Evolutionary conservation across 352 stramenopile genomes (phyloP).

Genomic region (Phytophthora hybrid): DNA sequence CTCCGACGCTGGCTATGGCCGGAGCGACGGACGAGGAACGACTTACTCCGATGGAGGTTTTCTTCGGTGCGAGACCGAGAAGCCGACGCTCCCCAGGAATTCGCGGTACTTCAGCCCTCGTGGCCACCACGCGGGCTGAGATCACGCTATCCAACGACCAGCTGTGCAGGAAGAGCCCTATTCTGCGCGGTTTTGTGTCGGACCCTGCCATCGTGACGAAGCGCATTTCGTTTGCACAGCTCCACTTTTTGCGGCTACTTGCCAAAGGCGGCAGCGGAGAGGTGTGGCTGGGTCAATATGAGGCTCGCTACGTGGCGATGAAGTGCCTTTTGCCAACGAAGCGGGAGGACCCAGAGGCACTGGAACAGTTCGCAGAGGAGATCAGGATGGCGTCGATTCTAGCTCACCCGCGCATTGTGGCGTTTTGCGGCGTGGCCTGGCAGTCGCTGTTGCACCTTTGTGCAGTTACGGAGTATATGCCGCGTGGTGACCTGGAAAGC

Average conservation of each 20-base stretch:
- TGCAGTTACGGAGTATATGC: constrained; percentile 84
- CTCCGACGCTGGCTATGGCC: constrained; percentile 25
- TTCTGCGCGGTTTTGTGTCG: constrained; percentile 68
- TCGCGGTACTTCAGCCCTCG: constrained; percentile 36
- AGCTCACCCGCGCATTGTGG: constrained; percentile 83
- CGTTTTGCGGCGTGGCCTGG: constrained; percentile 84
- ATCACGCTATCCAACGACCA: constrained; percentile 75
- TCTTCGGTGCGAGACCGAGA: constrained; percentile 50
- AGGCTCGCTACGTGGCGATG: constrained; percentile 78
- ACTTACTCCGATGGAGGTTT: constrained; percentile 63
- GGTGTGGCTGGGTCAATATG: constrained; percentile 85
- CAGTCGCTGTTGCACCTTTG: constrained; percentile 79
- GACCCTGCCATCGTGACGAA: constrained; percentile 79
- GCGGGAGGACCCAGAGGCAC: constrained; percentile 58
- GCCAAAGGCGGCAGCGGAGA: constrained; percentile 84
- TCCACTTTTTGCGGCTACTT: constrained; percentile 76
- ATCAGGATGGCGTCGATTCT: constrained; percentile 82
- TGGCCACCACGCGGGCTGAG: constrained; percentile 52
- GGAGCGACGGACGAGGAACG: constrained; percentile 38
- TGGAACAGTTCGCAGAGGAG: constrained; percentile 86
- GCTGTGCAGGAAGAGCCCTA: constrained; percentile 61
- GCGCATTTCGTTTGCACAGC: constrained; percentile 75
- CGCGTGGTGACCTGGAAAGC: constrained; percentile 72
- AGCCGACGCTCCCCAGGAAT: constrained; percentile 42
- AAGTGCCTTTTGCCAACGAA: constrained; percentile 80